Percentiles rank a stretch among this genome's conserved stretches.
phyloP scores from a whole-genome alignment of 345 rosid species.

The Eucalyptus curtisii region DNA sequence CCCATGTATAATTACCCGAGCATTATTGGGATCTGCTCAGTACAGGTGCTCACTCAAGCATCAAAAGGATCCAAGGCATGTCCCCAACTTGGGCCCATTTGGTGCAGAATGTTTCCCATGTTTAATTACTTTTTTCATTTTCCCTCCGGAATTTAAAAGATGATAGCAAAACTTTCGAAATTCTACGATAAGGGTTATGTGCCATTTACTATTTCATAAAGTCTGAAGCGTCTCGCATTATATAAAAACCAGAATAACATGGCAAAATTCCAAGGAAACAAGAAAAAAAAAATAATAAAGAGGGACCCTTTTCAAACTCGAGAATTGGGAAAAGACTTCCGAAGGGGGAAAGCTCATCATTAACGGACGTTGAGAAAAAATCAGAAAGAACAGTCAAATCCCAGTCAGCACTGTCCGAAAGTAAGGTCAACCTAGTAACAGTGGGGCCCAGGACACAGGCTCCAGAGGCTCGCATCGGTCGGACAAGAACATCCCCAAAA shows the following conservation, averaged over 20 bases:
- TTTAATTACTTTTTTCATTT: background rate
- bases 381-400: background rate
- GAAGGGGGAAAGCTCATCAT: background rate
- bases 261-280: background rate
- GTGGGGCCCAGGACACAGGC: background rate
- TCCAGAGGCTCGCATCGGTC: background rate
- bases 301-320: background rate
- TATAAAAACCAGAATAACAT: background rate
- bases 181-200: background rate
- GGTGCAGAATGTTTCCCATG: background rate
- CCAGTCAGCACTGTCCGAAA: background rate
- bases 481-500: background rate
- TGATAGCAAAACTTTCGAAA: background rate
- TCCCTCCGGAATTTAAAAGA: background rate
- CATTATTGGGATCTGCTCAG: background rate
- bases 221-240: background rate
- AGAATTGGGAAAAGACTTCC: background rate
- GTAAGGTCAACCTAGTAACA: background rate
- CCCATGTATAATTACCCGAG: too few relatives aligned
- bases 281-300: background rate
- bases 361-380: background rate
- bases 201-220: background rate
- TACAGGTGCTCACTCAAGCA: fast-evolving
- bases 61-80: background rate
- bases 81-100: background rate